Evolutionary conservation across 768 basidiomycete species (phyloP).

Genomic region (Lactarius indigo): DNA sequence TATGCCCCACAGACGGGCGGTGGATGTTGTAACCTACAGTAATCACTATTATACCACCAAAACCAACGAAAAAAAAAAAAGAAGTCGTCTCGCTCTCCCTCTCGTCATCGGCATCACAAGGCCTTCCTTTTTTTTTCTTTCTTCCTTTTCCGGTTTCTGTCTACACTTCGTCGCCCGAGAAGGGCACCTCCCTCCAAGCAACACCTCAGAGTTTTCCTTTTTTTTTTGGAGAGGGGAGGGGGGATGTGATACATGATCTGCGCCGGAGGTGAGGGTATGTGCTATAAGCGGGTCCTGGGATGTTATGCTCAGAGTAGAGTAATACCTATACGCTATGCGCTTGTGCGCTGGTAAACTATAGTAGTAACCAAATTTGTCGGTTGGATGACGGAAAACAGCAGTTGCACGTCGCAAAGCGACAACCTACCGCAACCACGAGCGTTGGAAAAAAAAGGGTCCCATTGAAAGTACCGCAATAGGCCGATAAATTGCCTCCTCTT

Average conservation of each 20-base stretch:
- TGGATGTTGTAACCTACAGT: slow-evolving; percentile 24
- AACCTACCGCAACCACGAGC: not conserved
- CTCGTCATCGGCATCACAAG: not conserved
- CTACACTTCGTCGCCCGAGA: not conserved
- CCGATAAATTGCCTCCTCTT: no score
- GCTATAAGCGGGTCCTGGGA: not conserved
- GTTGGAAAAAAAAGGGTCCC: not conserved
- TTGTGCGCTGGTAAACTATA: not conserved
- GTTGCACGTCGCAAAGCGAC: not conserved
- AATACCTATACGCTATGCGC: not conserved
- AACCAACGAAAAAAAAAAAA: not conserved
- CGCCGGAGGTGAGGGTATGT: not conserved
- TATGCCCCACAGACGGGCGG: slow-evolving; percentile 57
- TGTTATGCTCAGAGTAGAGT: slow-evolving; percentile 1
- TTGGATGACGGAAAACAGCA: not conserved
- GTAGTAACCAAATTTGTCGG: not conserved
- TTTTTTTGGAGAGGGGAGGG: not conserved
- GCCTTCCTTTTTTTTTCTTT: not conserved
- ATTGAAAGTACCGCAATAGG: not conserved
- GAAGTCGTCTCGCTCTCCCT: not conserved
- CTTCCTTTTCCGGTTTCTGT: not conserved
- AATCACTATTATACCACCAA: slow-evolving; percentile 2
- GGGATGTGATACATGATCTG: not conserved
- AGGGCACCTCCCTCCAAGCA: not conserved
- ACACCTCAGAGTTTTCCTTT: not conserved